Conservation (phyloP, 2,329 filamentous ascomycete genomes). For the Talaromyces sp. region DNA sequence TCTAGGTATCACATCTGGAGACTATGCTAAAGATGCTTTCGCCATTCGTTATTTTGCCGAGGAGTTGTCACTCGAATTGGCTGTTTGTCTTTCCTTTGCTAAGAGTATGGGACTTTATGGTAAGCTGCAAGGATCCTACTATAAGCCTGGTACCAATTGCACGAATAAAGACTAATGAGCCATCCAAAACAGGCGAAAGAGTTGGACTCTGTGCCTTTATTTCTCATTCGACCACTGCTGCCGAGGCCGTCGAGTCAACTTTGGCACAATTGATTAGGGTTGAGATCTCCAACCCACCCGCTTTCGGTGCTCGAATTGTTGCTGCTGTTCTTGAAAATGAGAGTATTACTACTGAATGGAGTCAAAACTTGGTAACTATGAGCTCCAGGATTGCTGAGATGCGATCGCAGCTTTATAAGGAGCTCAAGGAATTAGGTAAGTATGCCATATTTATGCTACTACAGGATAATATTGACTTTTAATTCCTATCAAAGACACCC, state of each 20-base stretch:
- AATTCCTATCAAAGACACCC: constrained; percentile 49
- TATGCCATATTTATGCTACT: neutral
- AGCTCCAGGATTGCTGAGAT: constrained; percentile 87
- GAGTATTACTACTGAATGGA: constrained; percentile 77
- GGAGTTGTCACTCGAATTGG: constrained; percentile 71
- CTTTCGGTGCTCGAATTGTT: constrained; percentile 86
- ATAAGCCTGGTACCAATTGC: neutral
- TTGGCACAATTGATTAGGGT: constrained; percentile 62
- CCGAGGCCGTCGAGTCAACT: constrained; percentile 22
- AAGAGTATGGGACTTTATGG: constrained; percentile 47
- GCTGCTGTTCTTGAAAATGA: constrained; percentile 74
- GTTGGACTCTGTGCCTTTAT: constrained; percentile 21
- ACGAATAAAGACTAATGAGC: neutral
- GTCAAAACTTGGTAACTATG: constrained; percentile 85
- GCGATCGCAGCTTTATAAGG: constrained; percentile 70
- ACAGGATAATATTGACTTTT: neutral
- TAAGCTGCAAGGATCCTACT: neutral
- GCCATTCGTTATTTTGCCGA: constrained; percentile 79
- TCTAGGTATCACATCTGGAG: constrained; percentile 23
- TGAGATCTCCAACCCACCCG: constrained; percentile 91
- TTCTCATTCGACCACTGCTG: constrained; percentile 16
- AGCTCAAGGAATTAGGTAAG: constrained; percentile 69
- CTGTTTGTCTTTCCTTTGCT: constrained; percentile 57
- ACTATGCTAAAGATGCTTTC: constrained; percentile 49
- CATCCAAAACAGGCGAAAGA: constrained; percentile 17